These are phyloP conservation scores for Acacia acuminata DNA, from an alignment of 306 rosid species.

Conservation along the genomic window DNA sequence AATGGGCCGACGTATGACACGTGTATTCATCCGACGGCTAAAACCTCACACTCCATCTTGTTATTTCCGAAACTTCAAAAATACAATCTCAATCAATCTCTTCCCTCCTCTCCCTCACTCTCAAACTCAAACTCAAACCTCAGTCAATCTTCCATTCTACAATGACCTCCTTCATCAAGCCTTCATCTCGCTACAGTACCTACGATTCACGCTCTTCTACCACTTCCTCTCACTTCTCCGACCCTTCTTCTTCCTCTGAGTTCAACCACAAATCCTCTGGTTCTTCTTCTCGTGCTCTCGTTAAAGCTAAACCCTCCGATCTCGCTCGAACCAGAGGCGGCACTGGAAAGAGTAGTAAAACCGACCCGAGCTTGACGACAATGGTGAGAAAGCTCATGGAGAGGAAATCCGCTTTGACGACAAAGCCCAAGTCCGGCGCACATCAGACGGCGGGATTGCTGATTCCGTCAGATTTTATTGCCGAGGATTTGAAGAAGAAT, in stretches of 20 bases:
- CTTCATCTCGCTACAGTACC: slow-evolving; percentile 83
- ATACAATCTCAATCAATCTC: not conserved
- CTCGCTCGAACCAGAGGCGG: slow-evolving; percentile 30
- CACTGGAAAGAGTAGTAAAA: slow-evolving; percentile 17
- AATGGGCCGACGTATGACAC: slow-evolving; percentile 39
- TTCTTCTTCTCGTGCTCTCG: slow-evolving; percentile 59
- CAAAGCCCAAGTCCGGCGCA: slow-evolving; percentile 39
- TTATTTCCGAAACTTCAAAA: not conserved
- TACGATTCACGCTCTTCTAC: slow-evolving; percentile 79
- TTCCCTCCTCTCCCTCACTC: not conserved
- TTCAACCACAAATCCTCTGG: slow-evolving; percentile 35
- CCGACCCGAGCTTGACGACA: slow-evolving; percentile 63
- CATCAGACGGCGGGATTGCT: slow-evolving; percentile 41
- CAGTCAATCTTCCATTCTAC: not conserved
- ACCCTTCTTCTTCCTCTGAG: slow-evolving; percentile 79
- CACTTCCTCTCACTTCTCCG: slow-evolving; percentile 67
- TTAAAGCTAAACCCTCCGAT: slow-evolving; percentile 55
- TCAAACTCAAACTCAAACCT: not conserved
- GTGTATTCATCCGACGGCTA: slow-evolving; percentile 42
- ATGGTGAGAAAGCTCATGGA: slow-evolving; percentile 82
- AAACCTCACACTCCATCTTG: not conserved
- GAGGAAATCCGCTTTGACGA: slow-evolving; percentile 37
- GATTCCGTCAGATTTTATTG: slow-evolving; percentile 68
- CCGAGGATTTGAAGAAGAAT: slow-evolving; percentile 68
- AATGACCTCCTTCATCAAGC: slow-evolving; percentile 52